Evolutionary conservation across 257 asterid genomes (phyloP).

Genomic region (Apocynum venetum): DNA sequence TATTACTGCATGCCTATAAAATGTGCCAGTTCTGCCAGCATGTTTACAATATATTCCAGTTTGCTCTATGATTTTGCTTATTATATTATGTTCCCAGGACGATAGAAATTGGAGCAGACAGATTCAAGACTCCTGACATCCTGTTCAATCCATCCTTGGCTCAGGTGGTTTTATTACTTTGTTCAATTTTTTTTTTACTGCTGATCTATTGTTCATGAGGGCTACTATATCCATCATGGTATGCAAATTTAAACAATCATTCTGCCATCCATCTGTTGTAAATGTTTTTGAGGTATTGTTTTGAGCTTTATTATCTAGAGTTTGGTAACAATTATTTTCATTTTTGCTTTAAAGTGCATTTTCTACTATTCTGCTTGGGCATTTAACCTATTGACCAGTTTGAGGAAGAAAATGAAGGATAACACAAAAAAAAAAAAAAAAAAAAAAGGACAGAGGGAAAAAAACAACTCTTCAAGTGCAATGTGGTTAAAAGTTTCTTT

Average conservation of each 20-base stretch:
- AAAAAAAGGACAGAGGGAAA: no score
- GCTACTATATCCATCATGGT: not conserved
- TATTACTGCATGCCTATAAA: not conserved
- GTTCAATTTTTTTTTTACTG: not conserved
- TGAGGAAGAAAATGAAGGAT: no score
- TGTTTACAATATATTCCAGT: not conserved
- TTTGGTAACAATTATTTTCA: not conserved
- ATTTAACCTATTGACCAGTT: not conserved
- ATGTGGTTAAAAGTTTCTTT: not conserved
- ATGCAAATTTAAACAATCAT: not conserved
- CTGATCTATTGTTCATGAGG: not conserved
- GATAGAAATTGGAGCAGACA: conserved; percentile 98
- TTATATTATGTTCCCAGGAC: conserved; percentile 42
- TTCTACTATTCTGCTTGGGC: not conserved
- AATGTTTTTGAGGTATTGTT: not conserved
- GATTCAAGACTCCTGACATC: conserved; percentile 93
- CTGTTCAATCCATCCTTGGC: conserved; percentile 85
- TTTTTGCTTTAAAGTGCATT: not conserved
- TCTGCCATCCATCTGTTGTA: not conserved
- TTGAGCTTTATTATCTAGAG: not conserved
- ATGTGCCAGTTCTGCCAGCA: no score
- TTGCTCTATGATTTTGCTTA: not conserved
- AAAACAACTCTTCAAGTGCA: not conserved
- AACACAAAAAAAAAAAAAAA: no score
- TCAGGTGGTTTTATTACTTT: conserved; percentile 49